These are phyloP conservation scores for Schizosaccharomyces lindneri DNA, from an alignment of 805 yeast species.

Conservation along the genomic window DNA sequence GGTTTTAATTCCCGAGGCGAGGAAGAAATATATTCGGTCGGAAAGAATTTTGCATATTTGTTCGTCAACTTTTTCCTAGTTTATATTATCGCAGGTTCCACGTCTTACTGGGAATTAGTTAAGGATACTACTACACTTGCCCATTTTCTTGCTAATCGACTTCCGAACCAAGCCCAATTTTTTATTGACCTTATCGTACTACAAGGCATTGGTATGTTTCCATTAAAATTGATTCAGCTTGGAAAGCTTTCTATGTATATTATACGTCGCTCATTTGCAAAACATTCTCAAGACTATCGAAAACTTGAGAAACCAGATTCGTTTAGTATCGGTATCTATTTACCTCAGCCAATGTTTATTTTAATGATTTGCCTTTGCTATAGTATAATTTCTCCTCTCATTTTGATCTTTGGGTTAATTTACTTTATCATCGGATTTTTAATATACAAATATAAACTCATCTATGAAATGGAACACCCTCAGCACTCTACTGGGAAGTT, in stretches of 20 bases:
- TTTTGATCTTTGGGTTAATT: constrained; percentile 56
- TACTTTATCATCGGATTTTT: constrained; percentile 70
- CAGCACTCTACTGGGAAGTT: constrained; percentile 93
- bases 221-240: constrained; percentile 56
- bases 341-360: constrained; percentile 78
- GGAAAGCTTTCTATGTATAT: constrained; percentile 62
- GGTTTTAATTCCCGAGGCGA: constrained; percentile 84
- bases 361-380: constrained; percentile 66
- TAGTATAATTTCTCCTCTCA: constrained; percentile 72
- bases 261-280: constrained; percentile 34
- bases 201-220: constrained; percentile 66
- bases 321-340: constrained; percentile 70
- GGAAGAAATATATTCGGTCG: constrained; percentile 61
- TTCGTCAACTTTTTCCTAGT: constrained; percentile 84
- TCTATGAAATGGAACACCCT: constrained; percentile 78
- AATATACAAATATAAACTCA: constrained; percentile 72
- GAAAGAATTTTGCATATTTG: constrained; percentile 81
- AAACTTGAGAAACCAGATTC: constrained; percentile 66
- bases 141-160: constrained; percentile 56
- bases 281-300: constrained; percentile 62
- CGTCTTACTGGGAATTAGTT: constrained; percentile 53
- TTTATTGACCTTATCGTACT: constrained; percentile 68
- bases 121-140: constrained; percentile 83
- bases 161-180: constrained; percentile 56
- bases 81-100: constrained; percentile 83